A percentile compares a stretch with the other conserved stretches of the same genome.
These are phyloP conservation scores for Irpex sp. DNA, from an alignment of 1,284 basidiomycete genomes.

Conservation along the genomic window DNA sequence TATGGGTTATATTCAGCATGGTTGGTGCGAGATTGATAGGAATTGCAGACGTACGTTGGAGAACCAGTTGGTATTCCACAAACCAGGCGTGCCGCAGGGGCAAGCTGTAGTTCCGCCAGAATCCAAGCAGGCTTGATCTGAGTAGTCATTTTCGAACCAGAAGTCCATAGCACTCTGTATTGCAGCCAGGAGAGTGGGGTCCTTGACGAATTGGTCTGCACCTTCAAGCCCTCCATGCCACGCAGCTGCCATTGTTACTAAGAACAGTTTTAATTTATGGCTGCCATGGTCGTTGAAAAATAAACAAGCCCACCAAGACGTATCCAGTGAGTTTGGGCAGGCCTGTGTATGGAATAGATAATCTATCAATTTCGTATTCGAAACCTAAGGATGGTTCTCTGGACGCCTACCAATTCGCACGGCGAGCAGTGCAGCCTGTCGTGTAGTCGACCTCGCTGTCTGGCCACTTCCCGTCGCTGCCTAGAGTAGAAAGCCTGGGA, in stretches of 20 bases:
- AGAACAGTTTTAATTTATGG: background rate
- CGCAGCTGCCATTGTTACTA: slow-evolving; percentile 47
- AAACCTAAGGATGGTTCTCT: background rate
- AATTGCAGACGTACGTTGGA: slow-evolving; percentile 40
- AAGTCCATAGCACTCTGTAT: slow-evolving; percentile 54
- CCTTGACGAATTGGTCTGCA: slow-evolving; percentile 35
- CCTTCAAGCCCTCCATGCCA: slow-evolving; percentile 49
- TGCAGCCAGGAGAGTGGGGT: slow-evolving; percentile 33
- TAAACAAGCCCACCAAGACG: slow-evolving; percentile 44
- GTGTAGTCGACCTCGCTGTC: slow-evolving; percentile 52
- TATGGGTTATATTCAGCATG: slow-evolving; percentile 20
- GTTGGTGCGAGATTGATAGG: background rate
- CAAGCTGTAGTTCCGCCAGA: slow-evolving; percentile 45
- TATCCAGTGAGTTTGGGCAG: slow-evolving; percentile 57
- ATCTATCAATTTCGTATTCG: background rate
- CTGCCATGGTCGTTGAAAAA: background rate
- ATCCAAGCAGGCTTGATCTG: slow-evolving; percentile 47
- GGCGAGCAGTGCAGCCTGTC: slow-evolving; percentile 52
- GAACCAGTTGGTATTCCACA: slow-evolving; percentile 73
- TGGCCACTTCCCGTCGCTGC: slow-evolving; percentile 51
- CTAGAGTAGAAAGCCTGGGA: slow-evolving; percentile 41
- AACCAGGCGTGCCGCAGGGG: slow-evolving; percentile 52
- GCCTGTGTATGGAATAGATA: slow-evolving; percentile 22
- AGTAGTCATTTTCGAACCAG: slow-evolving; percentile 64
- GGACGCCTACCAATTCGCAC: slow-evolving; percentile 51